A percentile compares a stretch with the other conserved stretches of the same genome.
Conservation (phyloP, 2,329 filamentous ascomycete species). For the Leptographium lundbergii region DNA sequence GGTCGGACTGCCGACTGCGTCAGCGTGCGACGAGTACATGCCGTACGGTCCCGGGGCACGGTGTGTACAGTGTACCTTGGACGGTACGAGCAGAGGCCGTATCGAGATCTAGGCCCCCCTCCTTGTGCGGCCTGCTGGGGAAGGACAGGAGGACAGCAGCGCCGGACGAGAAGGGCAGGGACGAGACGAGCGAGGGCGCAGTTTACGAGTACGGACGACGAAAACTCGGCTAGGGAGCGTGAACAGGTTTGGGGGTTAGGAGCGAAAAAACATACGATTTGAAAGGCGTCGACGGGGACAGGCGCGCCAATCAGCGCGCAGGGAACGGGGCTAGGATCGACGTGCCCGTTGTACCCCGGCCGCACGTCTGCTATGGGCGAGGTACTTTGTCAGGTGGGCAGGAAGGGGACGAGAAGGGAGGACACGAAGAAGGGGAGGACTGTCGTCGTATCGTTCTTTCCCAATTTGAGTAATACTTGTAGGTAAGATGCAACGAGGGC, state of each 20-base stretch:
- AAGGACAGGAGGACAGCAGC: neutral
- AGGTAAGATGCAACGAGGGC: no score
- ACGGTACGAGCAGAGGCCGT: neutral
- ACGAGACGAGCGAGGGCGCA: neutral
- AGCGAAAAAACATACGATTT: conserved; percentile 22
- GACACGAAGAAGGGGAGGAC: neutral
- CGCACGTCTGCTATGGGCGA: neutral
- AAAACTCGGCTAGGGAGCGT: conserved; percentile 3
- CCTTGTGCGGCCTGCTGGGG: no score
- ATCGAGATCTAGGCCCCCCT: no score
- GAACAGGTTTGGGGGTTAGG: conserved; percentile 4
- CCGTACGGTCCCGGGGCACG: neutral
- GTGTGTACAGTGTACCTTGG: neutral
- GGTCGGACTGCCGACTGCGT: neutral
- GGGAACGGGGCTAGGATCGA: neutral
- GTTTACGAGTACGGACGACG: neutral
- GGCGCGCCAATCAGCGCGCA: conserved; percentile 14
- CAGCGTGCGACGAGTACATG: no score
- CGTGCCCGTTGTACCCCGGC: neutral
- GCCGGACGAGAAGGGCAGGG: neutral
- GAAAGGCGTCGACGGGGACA: conserved; percentile 11
- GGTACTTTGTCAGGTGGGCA: neutral
- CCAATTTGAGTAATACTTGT: no score
- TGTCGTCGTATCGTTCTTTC: no score
- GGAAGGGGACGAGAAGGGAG: no score